Evolutionary conservation across 2,329 filamentous ascomycete species (phyloP).

Genomic region (Colletotrichum tropicale): DNA sequence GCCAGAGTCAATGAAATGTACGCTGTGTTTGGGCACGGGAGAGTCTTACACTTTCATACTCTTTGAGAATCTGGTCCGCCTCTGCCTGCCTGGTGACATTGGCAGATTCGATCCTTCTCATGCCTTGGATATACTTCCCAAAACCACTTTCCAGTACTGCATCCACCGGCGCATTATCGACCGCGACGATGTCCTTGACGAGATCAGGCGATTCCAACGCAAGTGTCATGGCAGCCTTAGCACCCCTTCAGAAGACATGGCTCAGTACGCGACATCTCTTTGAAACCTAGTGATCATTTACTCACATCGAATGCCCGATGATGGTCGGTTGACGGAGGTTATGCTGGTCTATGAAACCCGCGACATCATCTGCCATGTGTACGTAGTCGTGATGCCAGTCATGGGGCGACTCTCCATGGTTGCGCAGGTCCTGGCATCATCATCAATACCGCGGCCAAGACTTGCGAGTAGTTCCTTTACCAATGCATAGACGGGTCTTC

Average conservation of each 20-base stretch:
- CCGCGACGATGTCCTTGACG: slow-evolving; percentile 75
- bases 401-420: slow-evolving; percentile 92
- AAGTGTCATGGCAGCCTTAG: slow-evolving; percentile 89
- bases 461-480: slow-evolving; percentile 48
- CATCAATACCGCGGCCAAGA: slow-evolving; percentile 14
- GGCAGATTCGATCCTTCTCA: slow-evolving; percentile 79
- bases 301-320: slow-evolving; percentile 92
- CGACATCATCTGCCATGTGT: slow-evolving; percentile 83
- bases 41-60: slow-evolving; percentile 70
- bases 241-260: slow-evolving; percentile 63
- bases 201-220: slow-evolving; percentile 73
- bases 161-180: slow-evolving; percentile 92
- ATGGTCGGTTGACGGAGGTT: slow-evolving; percentile 73
- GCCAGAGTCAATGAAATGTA: neutral
- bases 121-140: slow-evolving; percentile 78
- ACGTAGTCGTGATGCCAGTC: slow-evolving; percentile 76
- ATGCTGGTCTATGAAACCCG: slow-evolving; percentile 76
- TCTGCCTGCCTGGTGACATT: slow-evolving; percentile 73
- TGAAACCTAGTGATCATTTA: neutral
- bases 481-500: slow-evolving; percentile 80
- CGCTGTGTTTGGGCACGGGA: neutral
- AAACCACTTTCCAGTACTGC: slow-evolving; percentile 78
- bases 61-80: slow-evolving; percentile 78
- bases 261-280: neutral
- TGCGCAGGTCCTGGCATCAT: slow-evolving; percentile 75